Conservation (phyloP, 139 green algal species). For the Microglena sp. region DNA sequence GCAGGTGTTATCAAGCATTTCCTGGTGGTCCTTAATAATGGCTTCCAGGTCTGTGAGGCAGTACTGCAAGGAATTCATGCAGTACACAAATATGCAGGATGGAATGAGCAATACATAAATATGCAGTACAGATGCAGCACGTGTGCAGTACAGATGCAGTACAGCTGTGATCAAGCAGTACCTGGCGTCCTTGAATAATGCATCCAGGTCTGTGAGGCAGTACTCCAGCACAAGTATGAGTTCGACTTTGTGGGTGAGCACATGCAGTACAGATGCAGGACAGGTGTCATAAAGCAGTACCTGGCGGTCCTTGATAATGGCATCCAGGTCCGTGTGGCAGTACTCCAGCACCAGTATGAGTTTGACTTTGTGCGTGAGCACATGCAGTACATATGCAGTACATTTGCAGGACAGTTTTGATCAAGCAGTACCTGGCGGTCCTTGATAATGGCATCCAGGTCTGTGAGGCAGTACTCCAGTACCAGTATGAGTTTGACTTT, state of each 20-base stretch:
- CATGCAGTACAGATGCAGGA: background rate
- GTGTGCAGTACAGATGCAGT: background rate
- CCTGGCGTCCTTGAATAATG: background rate
- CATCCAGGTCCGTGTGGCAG: no score
- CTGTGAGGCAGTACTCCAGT: background rate
- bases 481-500: background rate
- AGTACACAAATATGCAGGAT: background rate
- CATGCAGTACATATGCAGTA: background rate
- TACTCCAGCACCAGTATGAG: background rate
- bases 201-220: background rate
- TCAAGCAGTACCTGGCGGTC: background rate
- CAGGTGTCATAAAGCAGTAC: background rate
- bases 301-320: background rate
- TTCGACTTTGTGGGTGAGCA: no score
- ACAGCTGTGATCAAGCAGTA: background rate
- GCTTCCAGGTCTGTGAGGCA: background rate
- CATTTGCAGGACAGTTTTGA: background rate
- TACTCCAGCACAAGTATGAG: background rate
- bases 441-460: background rate
- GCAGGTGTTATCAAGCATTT: background rate
- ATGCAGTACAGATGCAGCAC: conserved; percentile 1
- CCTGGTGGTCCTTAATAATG: background rate
- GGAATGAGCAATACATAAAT: conserved; percentile 1
- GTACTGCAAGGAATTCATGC: background rate
- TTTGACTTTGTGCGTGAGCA: no score